Conservation (phyloP, 441 rosid genomes). For the Dalechampia spathulata region DNA sequence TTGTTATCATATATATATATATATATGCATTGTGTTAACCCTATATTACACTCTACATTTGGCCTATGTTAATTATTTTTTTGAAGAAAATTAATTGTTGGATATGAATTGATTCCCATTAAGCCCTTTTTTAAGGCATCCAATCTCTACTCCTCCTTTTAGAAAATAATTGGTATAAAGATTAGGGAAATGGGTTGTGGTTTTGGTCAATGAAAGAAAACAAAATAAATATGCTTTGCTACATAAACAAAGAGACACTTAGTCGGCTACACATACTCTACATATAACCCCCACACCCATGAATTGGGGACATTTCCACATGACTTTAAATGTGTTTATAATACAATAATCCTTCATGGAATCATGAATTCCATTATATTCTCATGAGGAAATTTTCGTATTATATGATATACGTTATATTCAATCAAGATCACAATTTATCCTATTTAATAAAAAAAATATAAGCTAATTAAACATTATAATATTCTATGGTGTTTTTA, state of each 20-base stretch:
- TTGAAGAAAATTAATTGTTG: constrained; percentile 3
- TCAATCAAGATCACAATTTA: too few relatives aligned
- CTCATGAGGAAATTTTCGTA: too few relatives aligned
- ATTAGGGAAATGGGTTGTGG: constrained; percentile 19
- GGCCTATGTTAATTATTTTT: constrained; percentile 4
- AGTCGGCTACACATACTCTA: constrained; percentile 26
- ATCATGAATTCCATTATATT: too few relatives aligned
- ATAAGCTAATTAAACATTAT: too few relatives aligned
- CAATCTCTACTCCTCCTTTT: not conserved
- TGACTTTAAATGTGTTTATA: constrained; percentile 25
- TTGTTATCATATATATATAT: not conserved
- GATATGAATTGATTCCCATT: constrained; percentile 18
- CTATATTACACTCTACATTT: constrained; percentile 21
- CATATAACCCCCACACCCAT: constrained; percentile 21
- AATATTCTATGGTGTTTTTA: too few relatives aligned
- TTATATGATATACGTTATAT: too few relatives aligned
- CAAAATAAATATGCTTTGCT: constrained; percentile 35
- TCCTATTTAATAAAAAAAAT: too few relatives aligned
- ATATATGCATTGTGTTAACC: constrained; percentile 20
- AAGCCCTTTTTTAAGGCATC: constrained; percentile 4
- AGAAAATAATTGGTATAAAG: not conserved
- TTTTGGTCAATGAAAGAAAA: constrained; percentile 36
- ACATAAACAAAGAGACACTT: constrained; percentile 28
- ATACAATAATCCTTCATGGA: too few relatives aligned
- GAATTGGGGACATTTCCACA: constrained; percentile 23